phyloP scores from a whole-genome alignment of 805 yeast species.

The Cyberlindnera veronae region DNA sequence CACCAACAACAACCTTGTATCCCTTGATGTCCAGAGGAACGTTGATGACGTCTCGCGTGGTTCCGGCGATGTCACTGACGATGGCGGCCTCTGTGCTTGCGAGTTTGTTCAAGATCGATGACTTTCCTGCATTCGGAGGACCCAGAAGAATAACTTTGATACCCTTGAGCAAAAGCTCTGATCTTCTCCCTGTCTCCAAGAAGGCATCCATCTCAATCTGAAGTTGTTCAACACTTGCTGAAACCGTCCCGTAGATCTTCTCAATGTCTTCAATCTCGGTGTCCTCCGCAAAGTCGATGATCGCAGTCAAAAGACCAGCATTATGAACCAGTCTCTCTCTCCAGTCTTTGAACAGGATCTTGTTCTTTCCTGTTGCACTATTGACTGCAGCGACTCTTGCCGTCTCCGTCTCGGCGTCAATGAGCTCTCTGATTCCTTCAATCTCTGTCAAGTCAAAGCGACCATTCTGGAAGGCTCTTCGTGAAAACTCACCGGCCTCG shows the following conservation, averaged over 20 bases:
- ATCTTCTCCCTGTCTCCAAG: conserved; percentile 43
- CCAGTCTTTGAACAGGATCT: conserved; percentile 58
- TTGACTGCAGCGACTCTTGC: conserved; percentile 75
- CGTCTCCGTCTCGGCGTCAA: conserved; percentile 90
- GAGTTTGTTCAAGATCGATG: conserved; percentile 74
- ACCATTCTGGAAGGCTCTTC: conserved; percentile 81
- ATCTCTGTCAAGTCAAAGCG: conserved; percentile 82
- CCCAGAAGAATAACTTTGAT: conserved; percentile 74
- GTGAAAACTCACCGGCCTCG: conserved; percentile 89
- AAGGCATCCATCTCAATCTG: conserved; percentile 42
- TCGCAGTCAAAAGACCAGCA: conserved; percentile 76
- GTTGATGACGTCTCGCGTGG: conserved; percentile 87
- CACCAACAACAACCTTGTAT: conserved; percentile 77
- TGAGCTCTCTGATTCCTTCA: conserved; percentile 84
- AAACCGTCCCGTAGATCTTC: conserved; percentile 49
- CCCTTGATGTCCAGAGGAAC: conserved; percentile 80
- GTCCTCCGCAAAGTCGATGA: conserved; percentile 94
- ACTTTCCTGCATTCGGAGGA: conserved; percentile 96
- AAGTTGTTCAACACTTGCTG: conserved; percentile 38
- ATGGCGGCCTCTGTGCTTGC: conserved; percentile 83
- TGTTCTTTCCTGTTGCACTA: conserved; percentile 69
- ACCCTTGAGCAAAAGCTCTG: conserved; percentile 69
- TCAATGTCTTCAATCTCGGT: conserved; percentile 71
- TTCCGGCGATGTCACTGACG: conserved; percentile 89
- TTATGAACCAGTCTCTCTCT: conserved; percentile 58